Percentiles rank a stretch among this genome's conserved stretches.
Conservation (phyloP, 2,329 filamentous ascomycete genomes). For the Bipolaris oryzae region DNA sequence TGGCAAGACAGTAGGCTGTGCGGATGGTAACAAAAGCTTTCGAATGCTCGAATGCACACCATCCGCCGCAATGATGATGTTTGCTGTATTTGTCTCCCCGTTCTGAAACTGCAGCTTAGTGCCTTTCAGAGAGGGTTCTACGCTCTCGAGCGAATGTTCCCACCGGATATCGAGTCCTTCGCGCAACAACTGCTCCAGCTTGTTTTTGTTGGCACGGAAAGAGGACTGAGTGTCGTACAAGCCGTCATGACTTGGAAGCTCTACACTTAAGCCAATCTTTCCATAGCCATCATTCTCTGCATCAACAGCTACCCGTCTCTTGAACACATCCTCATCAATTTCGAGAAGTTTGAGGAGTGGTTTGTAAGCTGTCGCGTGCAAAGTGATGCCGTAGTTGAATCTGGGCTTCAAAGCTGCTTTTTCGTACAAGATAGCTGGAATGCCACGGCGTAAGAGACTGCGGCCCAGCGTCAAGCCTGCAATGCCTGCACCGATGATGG, state of each 20-base stretch:
- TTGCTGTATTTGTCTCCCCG: constrained; percentile 10
- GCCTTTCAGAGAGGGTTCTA: constrained; percentile 11
- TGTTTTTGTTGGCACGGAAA: constrained; percentile 47
- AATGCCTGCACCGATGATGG: constrained; percentile 55
- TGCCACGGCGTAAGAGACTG: constrained; percentile 42
- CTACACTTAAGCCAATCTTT: constrained; percentile 13
- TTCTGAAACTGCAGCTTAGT: constrained; percentile 17
- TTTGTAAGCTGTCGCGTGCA: constrained; percentile 41
- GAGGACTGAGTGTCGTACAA: constrained; percentile 2
- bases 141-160: constrained; percentile 31
- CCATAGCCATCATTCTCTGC: constrained; percentile 32
- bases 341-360: constrained; percentile 42
- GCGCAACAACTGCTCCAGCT: constrained; percentile 44
- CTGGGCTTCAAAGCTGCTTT: constrained; percentile 30
- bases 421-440: constrained; percentile 45
- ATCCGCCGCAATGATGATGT: constrained; percentile 46
- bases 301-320: constrained; percentile 42
- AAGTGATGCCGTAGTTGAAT: constrained; percentile 50
- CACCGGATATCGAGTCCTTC: constrained; percentile 47
- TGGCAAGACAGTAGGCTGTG: constrained; percentile 41
- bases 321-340: constrained; percentile 42
- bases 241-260: constrained; percentile 7
- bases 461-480: constrained; percentile 51
- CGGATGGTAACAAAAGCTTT: constrained; percentile 30
- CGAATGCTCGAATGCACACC: constrained; percentile 48